Conservation (phyloP, 495 filamentous ascomycete species). For the Tuber umbilicatum region DNA sequence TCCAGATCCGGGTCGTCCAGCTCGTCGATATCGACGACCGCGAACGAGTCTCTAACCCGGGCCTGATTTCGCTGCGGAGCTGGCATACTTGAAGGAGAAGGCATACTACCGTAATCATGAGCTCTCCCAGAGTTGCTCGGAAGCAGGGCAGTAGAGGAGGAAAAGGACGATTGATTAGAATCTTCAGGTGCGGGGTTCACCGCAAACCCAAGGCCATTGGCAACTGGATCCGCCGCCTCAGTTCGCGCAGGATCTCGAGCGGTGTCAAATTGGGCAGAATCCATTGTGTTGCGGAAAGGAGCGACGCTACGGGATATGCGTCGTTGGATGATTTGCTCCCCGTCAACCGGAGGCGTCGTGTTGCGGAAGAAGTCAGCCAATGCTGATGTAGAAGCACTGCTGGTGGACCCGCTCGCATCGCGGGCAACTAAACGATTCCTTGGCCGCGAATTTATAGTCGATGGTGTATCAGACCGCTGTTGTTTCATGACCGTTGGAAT, state of each 20-base stretch:
- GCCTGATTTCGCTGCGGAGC: conserved; percentile 60
- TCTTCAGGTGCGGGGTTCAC: conserved; percentile 40
- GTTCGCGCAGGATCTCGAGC: neutral
- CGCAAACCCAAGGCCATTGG: neutral
- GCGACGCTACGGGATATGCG: conserved; percentile 77
- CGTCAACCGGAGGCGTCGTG: conserved; percentile 51
- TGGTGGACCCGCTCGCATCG: conserved; percentile 43
- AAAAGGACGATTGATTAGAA: conserved; percentile 50
- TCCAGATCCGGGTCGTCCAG: conserved; percentile 55
- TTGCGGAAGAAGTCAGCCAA: conserved; percentile 89
- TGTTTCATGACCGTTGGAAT: conserved; percentile 38
- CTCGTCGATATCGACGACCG: conserved; percentile 80
- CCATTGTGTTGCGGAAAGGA: conserved; percentile 76
- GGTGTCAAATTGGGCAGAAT: conserved; percentile 63
- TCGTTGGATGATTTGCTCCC: conserved; percentile 43
- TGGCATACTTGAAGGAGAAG: conserved; percentile 11
- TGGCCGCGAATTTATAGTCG: conserved; percentile 16
- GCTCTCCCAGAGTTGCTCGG: conserved; percentile 36
- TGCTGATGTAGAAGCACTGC: conserved; percentile 65
- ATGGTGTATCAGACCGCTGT: conserved; percentile 23
- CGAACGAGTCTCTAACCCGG: conserved; percentile 80
- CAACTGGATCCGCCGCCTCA: neutral
- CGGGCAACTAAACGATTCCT: conserved; percentile 34
- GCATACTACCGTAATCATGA: conserved; percentile 29
- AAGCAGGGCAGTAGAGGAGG: conserved; percentile 56